Percentiles rank a stretch among this genome's conserved stretches.
Conservation (phyloP, 305 asterid genomes). For the Solanum hybrid region DNA sequence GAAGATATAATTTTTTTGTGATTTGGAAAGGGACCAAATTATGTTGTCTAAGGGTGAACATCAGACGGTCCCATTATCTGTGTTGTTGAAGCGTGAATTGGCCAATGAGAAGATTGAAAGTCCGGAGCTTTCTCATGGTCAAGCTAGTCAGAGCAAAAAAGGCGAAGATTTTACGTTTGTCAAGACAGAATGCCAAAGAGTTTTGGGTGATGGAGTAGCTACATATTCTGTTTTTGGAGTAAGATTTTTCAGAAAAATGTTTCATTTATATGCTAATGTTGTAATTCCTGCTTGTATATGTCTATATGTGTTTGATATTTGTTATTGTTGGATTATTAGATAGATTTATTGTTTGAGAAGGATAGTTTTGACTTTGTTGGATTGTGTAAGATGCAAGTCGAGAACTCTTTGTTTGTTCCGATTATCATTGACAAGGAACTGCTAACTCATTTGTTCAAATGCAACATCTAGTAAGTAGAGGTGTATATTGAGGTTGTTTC, state of each 20-base stretch:
- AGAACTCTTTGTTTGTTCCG: not conserved
- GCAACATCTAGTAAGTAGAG: not conserved
- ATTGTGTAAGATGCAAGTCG: not conserved
- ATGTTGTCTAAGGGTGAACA: conserved; percentile 85
- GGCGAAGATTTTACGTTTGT: conserved; percentile 84
- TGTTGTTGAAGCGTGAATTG: conserved; percentile 79
- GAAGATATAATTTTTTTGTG: conserved; percentile 14
- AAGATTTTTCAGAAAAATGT: conserved; percentile 4
- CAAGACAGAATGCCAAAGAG: conserved; percentile 83
- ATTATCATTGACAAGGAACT: not conserved
- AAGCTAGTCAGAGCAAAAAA: conserved; percentile 86
- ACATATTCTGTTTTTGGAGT: conserved; percentile 87
- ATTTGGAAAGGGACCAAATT: conserved; percentile 25
- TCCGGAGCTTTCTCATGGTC: conserved; percentile 74
- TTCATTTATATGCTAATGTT: not conserved
- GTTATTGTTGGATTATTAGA: not conserved
- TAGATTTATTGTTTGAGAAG: not conserved
- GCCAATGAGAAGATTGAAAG: conserved; percentile 88
- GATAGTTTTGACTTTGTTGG: not conserved
- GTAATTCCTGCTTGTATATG: not conserved
- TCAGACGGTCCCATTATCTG: conserved; percentile 79
- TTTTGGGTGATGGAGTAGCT: conserved; percentile 83
- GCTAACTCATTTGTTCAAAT: not conserved
- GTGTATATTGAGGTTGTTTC: not conserved
- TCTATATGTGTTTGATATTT: not conserved